A percentile compares a stretch with the other conserved stretches of the same genome.
phyloP scores from a whole-genome alignment of 73 alveolate genomes.

The Paramecium caudatum region DNA sequence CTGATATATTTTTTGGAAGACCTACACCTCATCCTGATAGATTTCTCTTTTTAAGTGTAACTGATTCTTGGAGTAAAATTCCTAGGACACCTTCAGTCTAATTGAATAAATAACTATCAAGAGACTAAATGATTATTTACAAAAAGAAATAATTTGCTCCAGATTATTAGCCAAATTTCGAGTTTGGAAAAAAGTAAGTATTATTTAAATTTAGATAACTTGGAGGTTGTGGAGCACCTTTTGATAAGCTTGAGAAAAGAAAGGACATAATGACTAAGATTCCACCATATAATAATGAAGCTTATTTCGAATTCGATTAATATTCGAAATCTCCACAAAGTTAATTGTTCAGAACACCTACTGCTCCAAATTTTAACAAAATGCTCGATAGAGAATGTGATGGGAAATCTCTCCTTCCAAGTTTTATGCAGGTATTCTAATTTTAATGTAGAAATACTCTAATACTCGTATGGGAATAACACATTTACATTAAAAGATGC shows the following conservation, averaged over 20 bases:
- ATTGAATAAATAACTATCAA: slow-evolving; percentile 53
- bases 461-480: slow-evolving; percentile 66
- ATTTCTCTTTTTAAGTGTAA: slow-evolving; percentile 41
- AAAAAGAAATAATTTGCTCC: slow-evolving; percentile 75
- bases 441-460: slow-evolving; percentile 52
- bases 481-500: slow-evolving; percentile 65
- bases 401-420: slow-evolving; percentile 66
- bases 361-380: slow-evolving; percentile 71
- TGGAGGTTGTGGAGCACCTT: slow-evolving; percentile 71
- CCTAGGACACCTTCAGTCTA: slow-evolving; percentile 63
- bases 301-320: slow-evolving; percentile 65
- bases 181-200: slow-evolving; percentile 53
- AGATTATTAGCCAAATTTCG: slow-evolving; percentile 72
- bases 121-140: slow-evolving; percentile 72
- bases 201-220: neutral
- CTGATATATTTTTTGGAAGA: slow-evolving; percentile 61
- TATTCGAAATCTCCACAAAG: slow-evolving; percentile 19
- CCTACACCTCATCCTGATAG: slow-evolving; percentile 72
- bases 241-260: slow-evolving; percentile 69
- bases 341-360: slow-evolving; percentile 51
- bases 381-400: slow-evolving; percentile 71
- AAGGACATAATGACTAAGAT: slow-evolving; percentile 50
- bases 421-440: slow-evolving; percentile 53
- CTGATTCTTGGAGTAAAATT: slow-evolving; percentile 75
- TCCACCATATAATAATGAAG: slow-evolving; percentile 70